Evolutionary conservation across 352 stramenopile genomes (phyloP).

Genomic region (Phytophthora cajani): DNA sequence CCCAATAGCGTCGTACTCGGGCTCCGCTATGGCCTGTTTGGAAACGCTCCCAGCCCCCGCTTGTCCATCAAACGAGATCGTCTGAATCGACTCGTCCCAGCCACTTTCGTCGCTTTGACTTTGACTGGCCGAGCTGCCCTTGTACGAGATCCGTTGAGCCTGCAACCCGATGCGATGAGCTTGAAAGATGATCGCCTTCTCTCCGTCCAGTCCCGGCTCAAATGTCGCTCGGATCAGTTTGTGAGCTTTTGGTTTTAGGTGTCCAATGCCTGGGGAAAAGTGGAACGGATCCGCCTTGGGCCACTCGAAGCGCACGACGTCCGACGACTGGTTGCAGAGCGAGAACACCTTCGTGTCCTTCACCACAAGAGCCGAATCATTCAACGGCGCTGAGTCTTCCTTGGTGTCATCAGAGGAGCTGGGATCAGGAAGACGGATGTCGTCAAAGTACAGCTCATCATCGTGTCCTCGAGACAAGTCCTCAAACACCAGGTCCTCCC

Average conservation of each 20-base stretch:
- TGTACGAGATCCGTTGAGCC: constrained; percentile 66
- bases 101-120: constrained; percentile 40
- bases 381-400: neutral
- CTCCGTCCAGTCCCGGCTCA: constrained; percentile 28
- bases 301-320: constrained; percentile 81
- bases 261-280: constrained; percentile 78
- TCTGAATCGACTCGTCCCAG: constrained; percentile 84
- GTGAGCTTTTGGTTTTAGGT: constrained; percentile 63
- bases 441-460: constrained; percentile 88
- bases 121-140: constrained; percentile 18
- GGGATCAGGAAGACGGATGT: constrained; percentile 64
- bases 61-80: constrained; percentile 57
- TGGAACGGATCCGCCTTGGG: constrained; percentile 58
- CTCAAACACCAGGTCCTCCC: constrained; percentile 89
- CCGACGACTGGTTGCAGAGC: constrained; percentile 69
- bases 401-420: constrained; percentile 3
- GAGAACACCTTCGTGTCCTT: constrained; percentile 78
- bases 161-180: constrained; percentile 49
- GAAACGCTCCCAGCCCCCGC: constrained; percentile 11
- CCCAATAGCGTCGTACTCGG: constrained; percentile 51
- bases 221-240: constrained; percentile 86
- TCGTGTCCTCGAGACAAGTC: constrained; percentile 79
- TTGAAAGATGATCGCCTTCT: constrained; percentile 45
- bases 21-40: constrained; percentile 47
- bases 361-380: constrained; percentile 1